Evolutionary conservation across 169 alveolate genomes (phyloP).

Genomic region (Perkinsus marinus): DNA sequence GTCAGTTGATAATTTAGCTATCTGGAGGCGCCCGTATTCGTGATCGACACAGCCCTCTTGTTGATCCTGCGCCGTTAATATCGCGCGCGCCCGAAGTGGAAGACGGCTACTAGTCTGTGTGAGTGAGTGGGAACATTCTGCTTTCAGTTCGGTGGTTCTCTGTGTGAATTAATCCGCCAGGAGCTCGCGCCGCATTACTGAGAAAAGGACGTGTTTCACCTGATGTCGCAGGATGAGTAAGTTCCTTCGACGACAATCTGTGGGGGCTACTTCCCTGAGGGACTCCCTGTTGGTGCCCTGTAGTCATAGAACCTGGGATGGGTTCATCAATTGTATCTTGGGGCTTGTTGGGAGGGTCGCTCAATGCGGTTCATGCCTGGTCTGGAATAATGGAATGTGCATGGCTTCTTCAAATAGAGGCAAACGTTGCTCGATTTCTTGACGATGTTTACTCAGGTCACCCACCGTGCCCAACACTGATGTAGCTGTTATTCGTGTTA

Average conservation of each 20-base stretch:
- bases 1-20: not conserved
- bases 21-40: not conserved
- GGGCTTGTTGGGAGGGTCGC: no score
- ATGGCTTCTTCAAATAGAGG: no score
- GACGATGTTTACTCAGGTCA: not conserved
- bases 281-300: not conserved
- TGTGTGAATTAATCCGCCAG: not conserved
- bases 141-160: not conserved
- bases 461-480: not conserved
- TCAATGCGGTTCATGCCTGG: no score
- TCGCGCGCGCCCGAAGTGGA: not conserved
- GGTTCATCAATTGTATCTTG: no score
- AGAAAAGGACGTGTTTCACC: not conserved
- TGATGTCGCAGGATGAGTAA: not conserved
- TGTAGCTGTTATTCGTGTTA: not conserved
- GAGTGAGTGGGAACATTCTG: not conserved
- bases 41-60: not conserved
- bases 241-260: not conserved
- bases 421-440: no score
- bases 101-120: not conserved
- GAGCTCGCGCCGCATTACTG: not conserved
- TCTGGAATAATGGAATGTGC: no score
- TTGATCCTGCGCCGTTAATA: not conserved
- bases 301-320: no score
- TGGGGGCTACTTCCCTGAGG: no score